These are phyloP conservation scores for Didymella pomorum DNA, from an alignment of 2,329 filamentous ascomycete species.

Conservation along the genomic window DNA sequence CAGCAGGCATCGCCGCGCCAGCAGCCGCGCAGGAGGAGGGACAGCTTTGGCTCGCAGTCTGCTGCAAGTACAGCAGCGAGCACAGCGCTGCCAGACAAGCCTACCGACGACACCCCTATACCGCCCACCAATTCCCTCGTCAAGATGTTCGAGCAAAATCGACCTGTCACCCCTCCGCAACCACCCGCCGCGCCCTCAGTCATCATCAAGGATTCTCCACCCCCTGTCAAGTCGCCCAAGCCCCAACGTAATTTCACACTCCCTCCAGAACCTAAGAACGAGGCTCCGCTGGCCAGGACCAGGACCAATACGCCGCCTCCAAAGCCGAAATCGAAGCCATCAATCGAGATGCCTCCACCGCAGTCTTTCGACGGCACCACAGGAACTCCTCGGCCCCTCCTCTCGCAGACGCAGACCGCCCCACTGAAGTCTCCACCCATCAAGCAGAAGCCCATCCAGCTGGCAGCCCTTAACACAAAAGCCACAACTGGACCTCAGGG, in stretches of 20 bases:
- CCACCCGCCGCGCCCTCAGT: slow-evolving; percentile 27
- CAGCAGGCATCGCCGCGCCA: slow-evolving; percentile 24
- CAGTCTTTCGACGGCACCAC: slow-evolving; percentile 27
- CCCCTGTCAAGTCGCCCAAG: slow-evolving; percentile 54
- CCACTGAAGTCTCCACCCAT: slow-evolving; percentile 36
- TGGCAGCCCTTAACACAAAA: slow-evolving; percentile 32
- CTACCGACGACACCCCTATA: slow-evolving; percentile 66
- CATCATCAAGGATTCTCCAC: slow-evolving; percentile 34
- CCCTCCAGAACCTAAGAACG: slow-evolving; percentile 38
- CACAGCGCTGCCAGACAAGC: slow-evolving; percentile 32
- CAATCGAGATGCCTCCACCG: slow-evolving; percentile 23
- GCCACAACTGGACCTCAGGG: slow-evolving; percentile 28
- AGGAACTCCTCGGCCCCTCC: slow-evolving; percentile 19
- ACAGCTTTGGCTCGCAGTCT: slow-evolving; percentile 28
- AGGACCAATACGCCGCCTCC: slow-evolving; percentile 38
- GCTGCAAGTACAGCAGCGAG: slow-evolving; percentile 25
- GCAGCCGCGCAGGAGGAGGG: slow-evolving; percentile 27
- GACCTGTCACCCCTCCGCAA: slow-evolving; percentile 31
- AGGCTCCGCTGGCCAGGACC: slow-evolving; percentile 27
- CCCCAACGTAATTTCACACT: slow-evolving; percentile 47
- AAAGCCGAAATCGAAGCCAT: slow-evolving; percentile 41
- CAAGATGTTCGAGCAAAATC: slow-evolving; percentile 70
- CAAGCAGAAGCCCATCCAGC: slow-evolving; percentile 38
- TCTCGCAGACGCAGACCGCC: slow-evolving; percentile 31
- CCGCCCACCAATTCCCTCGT: slow-evolving; percentile 71